phyloP scores from a whole-genome alignment of 345 rosid genomes.

The Syzygium grande region DNA sequence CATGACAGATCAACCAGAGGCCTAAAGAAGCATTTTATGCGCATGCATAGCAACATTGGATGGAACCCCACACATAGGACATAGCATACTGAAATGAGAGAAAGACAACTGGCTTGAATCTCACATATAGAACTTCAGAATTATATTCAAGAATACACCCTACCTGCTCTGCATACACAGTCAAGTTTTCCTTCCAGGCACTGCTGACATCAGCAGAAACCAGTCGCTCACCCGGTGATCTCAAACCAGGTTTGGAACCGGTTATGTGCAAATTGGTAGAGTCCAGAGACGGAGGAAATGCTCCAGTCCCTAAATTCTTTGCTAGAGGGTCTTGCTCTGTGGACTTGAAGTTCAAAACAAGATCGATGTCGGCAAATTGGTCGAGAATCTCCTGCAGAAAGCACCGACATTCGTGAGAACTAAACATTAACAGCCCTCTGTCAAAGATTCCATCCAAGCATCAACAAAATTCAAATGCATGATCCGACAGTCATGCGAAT shows the following conservation, averaged over 20 bases:
- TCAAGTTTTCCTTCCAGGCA: slow-evolving; percentile 36
- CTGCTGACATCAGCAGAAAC: slow-evolving; percentile 23
- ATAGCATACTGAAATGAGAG: not conserved
- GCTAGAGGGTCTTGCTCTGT: slow-evolving; percentile 29
- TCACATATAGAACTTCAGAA: not conserved
- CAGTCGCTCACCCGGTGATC: not conserved
- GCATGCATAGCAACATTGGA: not conserved
- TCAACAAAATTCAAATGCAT: not conserved
- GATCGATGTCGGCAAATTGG: slow-evolving; percentile 68
- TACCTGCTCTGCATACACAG: slow-evolving; percentile 54
- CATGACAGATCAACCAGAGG: not conserved
- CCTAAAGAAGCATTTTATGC: not conserved
- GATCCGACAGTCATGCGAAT: not conserved
- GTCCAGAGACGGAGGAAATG: slow-evolving; percentile 17
- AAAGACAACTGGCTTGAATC: not conserved
- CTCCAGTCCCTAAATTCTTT: slow-evolving; percentile 16
- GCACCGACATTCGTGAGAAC: not conserved
- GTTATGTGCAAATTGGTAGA: slow-evolving; percentile 13
- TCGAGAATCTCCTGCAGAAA: slow-evolving; percentile 82
- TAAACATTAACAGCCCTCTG: not conserved
- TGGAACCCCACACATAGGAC: not conserved
- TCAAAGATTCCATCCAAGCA: not conserved
- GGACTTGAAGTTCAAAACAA: slow-evolving; percentile 75
- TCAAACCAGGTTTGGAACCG: not conserved
- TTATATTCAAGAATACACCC: not conserved